phyloP scores from a whole-genome alignment of 305 asterid species.

The Vinca major region DNA sequence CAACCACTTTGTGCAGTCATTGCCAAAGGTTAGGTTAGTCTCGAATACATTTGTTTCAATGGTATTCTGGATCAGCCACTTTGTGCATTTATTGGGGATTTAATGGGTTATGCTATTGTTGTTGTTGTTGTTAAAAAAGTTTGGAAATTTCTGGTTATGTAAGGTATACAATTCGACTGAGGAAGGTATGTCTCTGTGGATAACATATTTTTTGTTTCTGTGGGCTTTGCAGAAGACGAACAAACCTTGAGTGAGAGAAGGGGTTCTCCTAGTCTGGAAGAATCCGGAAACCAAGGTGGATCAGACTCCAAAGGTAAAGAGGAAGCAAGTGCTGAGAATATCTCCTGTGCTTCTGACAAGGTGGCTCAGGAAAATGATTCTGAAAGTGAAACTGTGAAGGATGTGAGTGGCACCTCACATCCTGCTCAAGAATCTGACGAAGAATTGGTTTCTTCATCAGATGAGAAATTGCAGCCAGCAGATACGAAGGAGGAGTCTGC shows the following conservation, averaged over 20 bases:
- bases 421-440: slow-evolving; percentile 32
- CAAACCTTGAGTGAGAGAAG: slow-evolving; percentile 27
- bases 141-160: background rate
- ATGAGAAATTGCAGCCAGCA: slow-evolving; percentile 18
- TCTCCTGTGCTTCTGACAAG: slow-evolving; percentile 37
- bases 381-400: slow-evolving; percentile 40
- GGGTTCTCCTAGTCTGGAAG: slow-evolving; percentile 33
- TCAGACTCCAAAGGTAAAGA: slow-evolving; percentile 30
- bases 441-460: slow-evolving; percentile 21
- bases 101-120: too few species aligned
- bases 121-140: background rate
- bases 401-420: background rate
- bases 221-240: slow-evolving; percentile 37
- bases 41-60: too few species aligned
- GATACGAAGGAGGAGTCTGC: slow-evolving; percentile 38
- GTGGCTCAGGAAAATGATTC: slow-evolving; percentile 39
- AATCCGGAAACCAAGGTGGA: slow-evolving; percentile 28
- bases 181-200: slow-evolving; percentile 1
- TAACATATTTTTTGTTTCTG: slow-evolving; percentile 9
- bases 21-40: too few species aligned
- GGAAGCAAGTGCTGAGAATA: slow-evolving; percentile 37
- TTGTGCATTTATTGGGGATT: too few species aligned
- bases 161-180: background rate
- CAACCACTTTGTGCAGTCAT: too few species aligned
- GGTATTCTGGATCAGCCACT: too few species aligned